These are phyloP conservation scores for Talaromyces borbonicus DNA, from an alignment of 495 filamentous ascomycete genomes.

Conservation along the genomic window DNA sequence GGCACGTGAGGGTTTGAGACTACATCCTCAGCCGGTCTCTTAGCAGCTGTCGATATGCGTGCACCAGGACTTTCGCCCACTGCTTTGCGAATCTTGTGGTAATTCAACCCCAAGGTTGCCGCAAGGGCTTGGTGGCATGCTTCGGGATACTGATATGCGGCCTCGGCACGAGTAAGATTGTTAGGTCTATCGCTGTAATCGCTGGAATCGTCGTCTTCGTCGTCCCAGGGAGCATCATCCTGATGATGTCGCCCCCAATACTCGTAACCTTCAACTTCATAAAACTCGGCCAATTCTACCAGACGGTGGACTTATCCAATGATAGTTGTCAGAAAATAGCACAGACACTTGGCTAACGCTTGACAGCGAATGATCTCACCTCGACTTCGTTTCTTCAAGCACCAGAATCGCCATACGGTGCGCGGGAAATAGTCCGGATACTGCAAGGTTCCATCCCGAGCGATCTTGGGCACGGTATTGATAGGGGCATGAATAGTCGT, in stretches of 20 bases:
- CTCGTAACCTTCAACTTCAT: slow-evolving; percentile 30
- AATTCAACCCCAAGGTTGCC: slow-evolving; percentile 30
- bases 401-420: slow-evolving; percentile 36
- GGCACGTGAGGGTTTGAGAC: slow-evolving; percentile 18
- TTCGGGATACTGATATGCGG: slow-evolving; percentile 27
- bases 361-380: slow-evolving; percentile 19
- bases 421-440: slow-evolving; percentile 32
- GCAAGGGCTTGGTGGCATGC: slow-evolving; percentile 33
- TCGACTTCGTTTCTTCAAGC: slow-evolving; percentile 33
- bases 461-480: slow-evolving; percentile 26
- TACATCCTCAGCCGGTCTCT: slow-evolving; percentile 30
- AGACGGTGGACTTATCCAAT: slow-evolving; percentile 29
- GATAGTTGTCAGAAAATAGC: background rate
- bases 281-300: slow-evolving; percentile 33
- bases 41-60: slow-evolving; percentile 15
- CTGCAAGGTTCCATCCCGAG: slow-evolving; percentile 24
- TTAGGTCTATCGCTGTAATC: slow-evolving; percentile 24
- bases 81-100: slow-evolving; percentile 35
- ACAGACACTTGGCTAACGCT: slow-evolving; percentile 2
- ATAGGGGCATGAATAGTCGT: slow-evolving; percentile 29
- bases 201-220: slow-evolving; percentile 29
- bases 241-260: slow-evolving; percentile 29
- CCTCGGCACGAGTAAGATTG: slow-evolving; percentile 24
- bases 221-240: slow-evolving; percentile 16
- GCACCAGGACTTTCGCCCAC: slow-evolving; percentile 25